These are phyloP conservation scores for Aegilops bicornis DNA, from an alignment of 176 grass and related monocot genomes.

Conservation along the genomic window DNA sequence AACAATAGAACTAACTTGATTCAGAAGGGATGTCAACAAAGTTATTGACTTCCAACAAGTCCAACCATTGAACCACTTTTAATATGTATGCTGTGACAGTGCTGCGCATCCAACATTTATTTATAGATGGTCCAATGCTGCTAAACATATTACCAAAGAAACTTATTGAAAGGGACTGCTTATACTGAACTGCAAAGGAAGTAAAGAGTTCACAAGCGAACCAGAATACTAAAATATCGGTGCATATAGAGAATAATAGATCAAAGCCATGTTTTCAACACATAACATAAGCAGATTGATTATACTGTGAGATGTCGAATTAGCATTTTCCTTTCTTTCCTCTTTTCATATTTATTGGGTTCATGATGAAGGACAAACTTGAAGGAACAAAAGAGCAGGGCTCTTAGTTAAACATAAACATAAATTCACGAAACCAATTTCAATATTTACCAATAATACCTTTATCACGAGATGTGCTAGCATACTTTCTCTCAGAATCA, in stretches of 20 bases:
- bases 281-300: conserved; percentile 18
- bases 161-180: not conserved
- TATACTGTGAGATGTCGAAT: conserved; percentile 10
- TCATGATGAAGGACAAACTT: conserved; percentile 12
- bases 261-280: not conserved
- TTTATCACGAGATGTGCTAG: conserved; percentile 43
- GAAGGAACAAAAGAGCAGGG: conserved; percentile 1
- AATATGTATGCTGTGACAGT: not conserved
- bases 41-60: not conserved
- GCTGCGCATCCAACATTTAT: not conserved
- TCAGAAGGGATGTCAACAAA: conserved; percentile 17
- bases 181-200: not conserved
- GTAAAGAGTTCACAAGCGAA: not conserved
- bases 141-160: not conserved
- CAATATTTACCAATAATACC: conserved; percentile 48
- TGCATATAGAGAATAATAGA: not conserved
- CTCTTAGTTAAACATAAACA: conserved; percentile 24
- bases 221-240: not conserved
- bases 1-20: conserved; percentile 26
- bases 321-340: not conserved
- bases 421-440: conserved; percentile 12
- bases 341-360: conserved; percentile 11
- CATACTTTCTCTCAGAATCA: conserved; percentile 32
- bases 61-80: conserved; percentile 7
- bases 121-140: not conserved